These are phyloP conservation scores for Jasminum sambac DNA, from an alignment of 257 asterid species.

Conservation along the genomic window DNA sequence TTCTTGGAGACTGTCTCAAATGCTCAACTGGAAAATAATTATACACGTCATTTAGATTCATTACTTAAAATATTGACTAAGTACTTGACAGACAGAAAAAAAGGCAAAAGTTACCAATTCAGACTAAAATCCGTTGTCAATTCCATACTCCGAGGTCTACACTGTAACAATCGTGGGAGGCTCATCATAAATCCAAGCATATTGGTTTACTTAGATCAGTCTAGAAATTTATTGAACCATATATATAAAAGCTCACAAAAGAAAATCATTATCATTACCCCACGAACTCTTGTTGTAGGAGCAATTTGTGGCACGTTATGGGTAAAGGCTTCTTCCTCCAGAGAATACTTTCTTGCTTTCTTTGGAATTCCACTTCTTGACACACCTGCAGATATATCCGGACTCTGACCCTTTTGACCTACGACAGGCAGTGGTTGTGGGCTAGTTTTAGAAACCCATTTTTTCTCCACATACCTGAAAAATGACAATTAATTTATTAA, in stretches of 20 bases:
- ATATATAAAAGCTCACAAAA: not conserved
- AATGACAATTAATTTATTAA: conserved; percentile 7
- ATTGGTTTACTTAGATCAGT: not conserved
- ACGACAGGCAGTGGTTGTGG: conserved; percentile 39
- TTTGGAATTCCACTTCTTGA: conserved; percentile 58
- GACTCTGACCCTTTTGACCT: conserved; percentile 15
- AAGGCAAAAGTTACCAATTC: not conserved
- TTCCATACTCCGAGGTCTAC: not conserved
- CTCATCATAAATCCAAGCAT: conserved; percentile 4
- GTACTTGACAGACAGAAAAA: not conserved
- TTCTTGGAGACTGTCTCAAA: not conserved
- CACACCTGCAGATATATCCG: conserved; percentile 21
- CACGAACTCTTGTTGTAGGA: conserved; percentile 51
- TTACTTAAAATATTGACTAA: not conserved
- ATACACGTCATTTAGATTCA: not conserved
- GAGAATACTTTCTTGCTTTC: conserved; percentile 85
- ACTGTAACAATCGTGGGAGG: not conserved
- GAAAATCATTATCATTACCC: conserved; percentile 45
- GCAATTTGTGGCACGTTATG: conserved; percentile 34
- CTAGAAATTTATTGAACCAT: not conserved
- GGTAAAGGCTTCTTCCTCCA: conserved; percentile 72
- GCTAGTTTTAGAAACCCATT: conserved; percentile 62
- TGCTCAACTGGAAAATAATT: not conserved
- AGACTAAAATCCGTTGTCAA: not conserved
- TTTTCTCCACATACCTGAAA: conserved; percentile 67